Conservation (phyloP, 2,329 filamentous ascomycete species). For the Magnaporthiopsis incrustans region DNA sequence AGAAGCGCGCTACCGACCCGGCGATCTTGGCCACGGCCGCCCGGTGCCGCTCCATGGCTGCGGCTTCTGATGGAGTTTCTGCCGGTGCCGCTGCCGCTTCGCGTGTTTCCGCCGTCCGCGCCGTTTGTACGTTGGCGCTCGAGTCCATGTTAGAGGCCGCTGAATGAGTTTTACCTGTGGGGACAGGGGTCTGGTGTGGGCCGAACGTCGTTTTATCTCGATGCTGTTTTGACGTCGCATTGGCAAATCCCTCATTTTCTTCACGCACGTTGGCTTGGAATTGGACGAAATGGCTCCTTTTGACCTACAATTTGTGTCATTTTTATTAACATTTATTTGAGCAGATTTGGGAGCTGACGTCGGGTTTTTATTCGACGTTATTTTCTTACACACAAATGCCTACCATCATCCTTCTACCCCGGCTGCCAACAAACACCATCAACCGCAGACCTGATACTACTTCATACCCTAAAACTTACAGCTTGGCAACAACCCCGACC, state of each 20-base stretch:
- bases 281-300: too few relatives aligned
- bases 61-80: background rate
- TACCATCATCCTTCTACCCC: background rate
- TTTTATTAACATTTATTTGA: too few relatives aligned
- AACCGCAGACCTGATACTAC: too few relatives aligned
- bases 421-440: background rate
- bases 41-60: constrained; percentile 41
- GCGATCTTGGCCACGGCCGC: constrained; percentile 40
- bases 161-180: background rate
- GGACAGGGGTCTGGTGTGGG: background rate
- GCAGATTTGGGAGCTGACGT: too few relatives aligned
- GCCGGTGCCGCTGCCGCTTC: background rate
- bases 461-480: constrained; percentile 14
- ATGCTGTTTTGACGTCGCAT: background rate
- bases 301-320: too few relatives aligned
- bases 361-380: too few relatives aligned
- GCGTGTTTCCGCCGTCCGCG: background rate
- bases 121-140: too few relatives aligned
- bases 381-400: background rate
- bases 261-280: too few relatives aligned
- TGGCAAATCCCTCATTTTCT: background rate
- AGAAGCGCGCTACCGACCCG: constrained; percentile 38
- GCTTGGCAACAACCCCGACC: constrained; percentile 16
- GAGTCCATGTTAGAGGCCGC: background rate
- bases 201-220: background rate